Evolutionary conservation across 2,329 filamentous ascomycete genomes (phyloP).

Genomic region (Microdochium bolleyi): DNA sequence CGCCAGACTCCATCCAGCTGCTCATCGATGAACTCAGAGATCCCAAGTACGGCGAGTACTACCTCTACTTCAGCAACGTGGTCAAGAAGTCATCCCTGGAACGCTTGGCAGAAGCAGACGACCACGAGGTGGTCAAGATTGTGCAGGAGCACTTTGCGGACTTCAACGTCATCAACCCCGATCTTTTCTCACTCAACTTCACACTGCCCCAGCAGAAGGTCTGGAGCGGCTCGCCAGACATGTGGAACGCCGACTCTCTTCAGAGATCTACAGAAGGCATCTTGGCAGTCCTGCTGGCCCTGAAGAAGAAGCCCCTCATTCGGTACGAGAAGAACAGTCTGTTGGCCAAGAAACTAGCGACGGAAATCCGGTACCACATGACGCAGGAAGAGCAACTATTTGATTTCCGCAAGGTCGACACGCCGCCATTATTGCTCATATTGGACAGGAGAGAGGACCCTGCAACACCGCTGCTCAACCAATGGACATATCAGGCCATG

Average conservation of each 20-base stretch:
- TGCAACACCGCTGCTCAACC: constrained; percentile 85
- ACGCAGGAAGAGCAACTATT: constrained; percentile 95
- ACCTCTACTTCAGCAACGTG: constrained; percentile 96
- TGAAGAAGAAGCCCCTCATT: constrained; percentile 96
- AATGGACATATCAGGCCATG: constrained; percentile 99
- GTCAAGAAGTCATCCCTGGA: constrained; percentile 95
- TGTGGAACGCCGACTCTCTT: constrained; percentile 85
- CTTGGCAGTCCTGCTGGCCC: constrained; percentile 71
- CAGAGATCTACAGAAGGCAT: constrained; percentile 83
- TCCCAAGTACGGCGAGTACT: constrained; percentile 95
- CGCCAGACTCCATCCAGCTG: constrained; percentile 83
- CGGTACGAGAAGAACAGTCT: constrained; percentile 88
- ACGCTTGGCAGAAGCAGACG: constrained; percentile 88
- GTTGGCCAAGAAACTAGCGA: constrained; percentile 85
- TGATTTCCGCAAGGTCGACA: constrained; percentile 92
- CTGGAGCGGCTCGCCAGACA: constrained; percentile 75
- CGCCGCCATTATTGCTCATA: constrained; percentile 83
- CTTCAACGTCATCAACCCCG: constrained; percentile 90
- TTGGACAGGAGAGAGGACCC: constrained; percentile 91
- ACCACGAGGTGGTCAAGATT: constrained; percentile 90
- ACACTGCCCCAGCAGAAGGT: constrained; percentile 65
- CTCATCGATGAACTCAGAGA: constrained; percentile 93
- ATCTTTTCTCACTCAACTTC: constrained; percentile 77
- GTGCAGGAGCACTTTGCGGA: constrained; percentile 97
- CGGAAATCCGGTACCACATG: constrained; percentile 85